phyloP scores from a whole-genome alignment of 179 eudicot species.

The Carnegiea gigantea region DNA sequence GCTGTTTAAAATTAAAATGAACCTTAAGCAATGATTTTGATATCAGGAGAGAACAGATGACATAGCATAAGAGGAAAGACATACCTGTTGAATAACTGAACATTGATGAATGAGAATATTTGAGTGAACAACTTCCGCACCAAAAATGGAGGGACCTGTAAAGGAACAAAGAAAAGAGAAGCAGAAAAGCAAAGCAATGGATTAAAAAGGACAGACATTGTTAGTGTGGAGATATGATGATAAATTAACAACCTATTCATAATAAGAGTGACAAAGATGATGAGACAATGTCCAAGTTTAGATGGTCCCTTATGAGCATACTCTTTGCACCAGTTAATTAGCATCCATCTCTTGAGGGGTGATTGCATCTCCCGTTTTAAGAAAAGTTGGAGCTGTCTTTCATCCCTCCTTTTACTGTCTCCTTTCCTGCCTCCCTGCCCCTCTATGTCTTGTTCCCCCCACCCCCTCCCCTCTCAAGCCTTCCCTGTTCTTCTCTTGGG shows the following conservation, averaged over 20 bases:
- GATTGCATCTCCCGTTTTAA: background rate
- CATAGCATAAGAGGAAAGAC: conserved; percentile 11
- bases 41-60: background rate
- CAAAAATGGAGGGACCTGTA: conserved; percentile 90
- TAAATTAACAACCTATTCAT: background rate
- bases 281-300: background rate
- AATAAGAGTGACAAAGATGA: background rate
- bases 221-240: background rate
- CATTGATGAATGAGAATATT: conserved; percentile 96
- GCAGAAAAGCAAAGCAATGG: no score
- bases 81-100: conserved; percentile 94
- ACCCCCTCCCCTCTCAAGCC: no score
- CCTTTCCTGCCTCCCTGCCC: background rate
- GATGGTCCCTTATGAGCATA: background rate
- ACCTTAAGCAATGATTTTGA: background rate
- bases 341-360: background rate
- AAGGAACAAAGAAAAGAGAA: conserved; percentile 14
- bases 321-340: background rate
- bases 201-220: background rate
- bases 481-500: background rate
- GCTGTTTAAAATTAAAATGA: conserved; percentile 41
- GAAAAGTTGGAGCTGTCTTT: background rate
- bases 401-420: background rate
- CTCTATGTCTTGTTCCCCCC: background rate
- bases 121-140: conserved; percentile 94